Evolutionary conservation across 805 yeast species (phyloP).

Genomic region (Sungouiozyma intestinalis): DNA sequence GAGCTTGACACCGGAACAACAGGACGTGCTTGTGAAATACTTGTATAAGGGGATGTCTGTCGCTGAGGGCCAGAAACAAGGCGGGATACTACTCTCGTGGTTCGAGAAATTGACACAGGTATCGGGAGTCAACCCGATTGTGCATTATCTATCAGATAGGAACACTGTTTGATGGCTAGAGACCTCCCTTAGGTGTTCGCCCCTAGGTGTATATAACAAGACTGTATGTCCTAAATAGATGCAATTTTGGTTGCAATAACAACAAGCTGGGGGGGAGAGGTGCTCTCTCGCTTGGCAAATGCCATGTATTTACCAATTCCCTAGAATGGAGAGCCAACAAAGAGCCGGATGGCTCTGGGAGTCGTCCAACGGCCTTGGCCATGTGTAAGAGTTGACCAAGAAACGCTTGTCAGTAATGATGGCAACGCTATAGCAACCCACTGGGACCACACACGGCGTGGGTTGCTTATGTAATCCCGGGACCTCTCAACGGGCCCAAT

Average conservation of each 20-base stretch:
- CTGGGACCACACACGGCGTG: background rate
- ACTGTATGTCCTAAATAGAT: too few relatives aligned
- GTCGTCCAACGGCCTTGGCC: too few relatives aligned
- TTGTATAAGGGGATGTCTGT: constrained; percentile 77
- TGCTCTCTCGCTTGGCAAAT: background rate
- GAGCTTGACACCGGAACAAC: constrained; percentile 50
- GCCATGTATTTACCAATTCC: background rate
- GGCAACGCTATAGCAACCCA: background rate
- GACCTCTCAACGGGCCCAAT: too few relatives aligned
- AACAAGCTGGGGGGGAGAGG: too few relatives aligned
- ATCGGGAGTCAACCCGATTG: constrained; percentile 83
- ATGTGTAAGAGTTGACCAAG: too few relatives aligned
- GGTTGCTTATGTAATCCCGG: background rate
- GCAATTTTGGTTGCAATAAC: too few relatives aligned
- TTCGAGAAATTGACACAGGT: constrained; percentile 78
- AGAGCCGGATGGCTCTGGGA: too few relatives aligned
- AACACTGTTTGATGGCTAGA: constrained; percentile 46
- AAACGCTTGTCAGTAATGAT: too few relatives aligned
- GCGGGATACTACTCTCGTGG: constrained; percentile 83
- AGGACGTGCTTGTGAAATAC: constrained; percentile 71
- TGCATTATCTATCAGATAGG: constrained; percentile 78
- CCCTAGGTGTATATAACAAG: too few relatives aligned
- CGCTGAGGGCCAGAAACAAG: constrained; percentile 70
- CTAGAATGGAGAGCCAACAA: background rate
- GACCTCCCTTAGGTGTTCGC: background rate